A percentile compares a stretch with the other conserved stretches of the same genome.
phyloP scores from a whole-genome alignment of 257 asterid genomes.

The Anisodus acutangulus region DNA sequence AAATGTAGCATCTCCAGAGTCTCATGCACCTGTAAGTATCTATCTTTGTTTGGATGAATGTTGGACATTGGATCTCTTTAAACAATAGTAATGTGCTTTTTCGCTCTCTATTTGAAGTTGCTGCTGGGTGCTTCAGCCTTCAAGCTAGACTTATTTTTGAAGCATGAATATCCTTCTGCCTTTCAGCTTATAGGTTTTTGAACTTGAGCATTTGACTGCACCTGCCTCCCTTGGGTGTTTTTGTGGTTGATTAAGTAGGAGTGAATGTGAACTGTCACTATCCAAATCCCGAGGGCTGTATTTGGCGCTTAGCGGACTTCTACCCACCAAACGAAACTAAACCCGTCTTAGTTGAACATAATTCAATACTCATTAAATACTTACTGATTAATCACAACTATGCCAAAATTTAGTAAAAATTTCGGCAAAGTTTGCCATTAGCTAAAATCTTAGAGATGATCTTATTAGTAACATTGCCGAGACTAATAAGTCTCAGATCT shows the following conservation, averaged over 20 bases:
- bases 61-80: background rate
- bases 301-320: background rate
- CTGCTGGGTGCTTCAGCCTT: slow-evolving; percentile 12
- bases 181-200: slow-evolving; percentile 9
- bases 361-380: background rate
- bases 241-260: background rate
- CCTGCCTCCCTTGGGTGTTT: slow-evolving; percentile 13
- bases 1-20: slow-evolving; percentile 59
- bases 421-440: background rate
- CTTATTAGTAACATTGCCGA: too few species aligned
- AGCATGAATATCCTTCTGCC: slow-evolving; percentile 24
- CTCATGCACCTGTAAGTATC: slow-evolving; percentile 55
- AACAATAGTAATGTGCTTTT: background rate
- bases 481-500: too few species aligned
- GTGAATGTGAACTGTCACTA: background rate
- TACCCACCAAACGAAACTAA: background rate
- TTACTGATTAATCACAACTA: background rate
- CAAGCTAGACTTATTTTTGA: background rate
- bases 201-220: slow-evolving; percentile 5
- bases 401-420: background rate
- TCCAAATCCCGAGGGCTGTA: background rate
- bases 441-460: too few species aligned
- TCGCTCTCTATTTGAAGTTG: slow-evolving; percentile 19
- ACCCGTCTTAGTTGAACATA: background rate
- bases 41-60: background rate